Evolutionary conservation across 495 filamentous ascomycete species (phyloP).

Genomic region (Hypoxylon lenormandii): DNA sequence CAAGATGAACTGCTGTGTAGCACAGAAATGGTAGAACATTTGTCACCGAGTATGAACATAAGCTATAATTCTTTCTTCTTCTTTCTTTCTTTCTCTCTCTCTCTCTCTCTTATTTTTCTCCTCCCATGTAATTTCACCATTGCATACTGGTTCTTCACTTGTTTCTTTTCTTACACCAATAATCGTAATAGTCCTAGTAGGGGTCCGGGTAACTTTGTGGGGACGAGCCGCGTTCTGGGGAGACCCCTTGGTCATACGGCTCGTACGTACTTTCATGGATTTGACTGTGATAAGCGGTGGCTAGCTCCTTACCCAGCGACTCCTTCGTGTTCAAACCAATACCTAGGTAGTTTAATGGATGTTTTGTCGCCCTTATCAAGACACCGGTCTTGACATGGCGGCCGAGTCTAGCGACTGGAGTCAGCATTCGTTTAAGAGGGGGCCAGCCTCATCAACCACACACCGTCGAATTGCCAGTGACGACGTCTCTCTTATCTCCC

Average conservation of each 20-base stretch:
- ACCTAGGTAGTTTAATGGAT: not conserved
- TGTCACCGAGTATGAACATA: not conserved
- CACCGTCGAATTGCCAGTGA: constrained; percentile 21
- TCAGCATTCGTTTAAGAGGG: constrained; percentile 11
- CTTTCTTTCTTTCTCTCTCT: not conserved
- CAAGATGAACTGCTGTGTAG: not conserved
- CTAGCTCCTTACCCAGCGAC: not conserved
- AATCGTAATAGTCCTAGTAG: not conserved
- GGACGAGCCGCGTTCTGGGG: not conserved
- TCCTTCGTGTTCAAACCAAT: not conserved
- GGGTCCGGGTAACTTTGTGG: constrained; percentile 13
- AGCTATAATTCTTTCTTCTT: too few species aligned
- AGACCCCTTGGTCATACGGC: constrained; percentile 1
- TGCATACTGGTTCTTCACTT: not conserved
- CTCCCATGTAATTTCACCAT: not conserved
- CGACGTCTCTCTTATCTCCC: constrained; percentile 7
- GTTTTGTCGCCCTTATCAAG: not conserved
- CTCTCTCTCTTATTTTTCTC: not conserved
- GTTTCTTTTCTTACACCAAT: not conserved
- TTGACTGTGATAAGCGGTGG: constrained; percentile 2
- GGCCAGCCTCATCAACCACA: not conserved
- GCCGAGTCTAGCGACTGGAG: constrained; percentile 13
- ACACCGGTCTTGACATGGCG: constrained; percentile 19
- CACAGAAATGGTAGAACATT: not conserved
- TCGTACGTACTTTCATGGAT: not conserved